A percentile compares a stretch with the other conserved stretches of the same genome.
Conservation (phyloP, 306 rosid species). For the Benincasa hispida region DNA sequence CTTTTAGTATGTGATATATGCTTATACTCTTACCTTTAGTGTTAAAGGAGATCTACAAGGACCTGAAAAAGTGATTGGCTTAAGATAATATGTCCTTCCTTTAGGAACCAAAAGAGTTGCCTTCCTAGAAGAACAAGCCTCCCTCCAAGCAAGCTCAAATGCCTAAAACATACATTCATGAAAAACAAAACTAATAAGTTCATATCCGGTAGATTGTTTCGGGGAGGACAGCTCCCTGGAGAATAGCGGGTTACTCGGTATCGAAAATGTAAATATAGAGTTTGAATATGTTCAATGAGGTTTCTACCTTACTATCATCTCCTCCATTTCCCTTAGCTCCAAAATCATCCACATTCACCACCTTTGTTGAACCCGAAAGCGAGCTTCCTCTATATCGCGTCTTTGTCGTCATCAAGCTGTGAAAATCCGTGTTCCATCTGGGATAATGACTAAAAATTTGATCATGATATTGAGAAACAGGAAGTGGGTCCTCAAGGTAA, state of each 20-base stretch:
- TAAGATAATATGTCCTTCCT: conserved; percentile 29
- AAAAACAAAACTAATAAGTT: background rate
- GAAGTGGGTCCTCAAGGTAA: background rate
- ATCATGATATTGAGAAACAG: background rate
- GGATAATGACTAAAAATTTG: background rate
- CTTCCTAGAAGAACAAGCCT: conserved; percentile 39
- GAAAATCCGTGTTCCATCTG: background rate
- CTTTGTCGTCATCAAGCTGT: background rate
- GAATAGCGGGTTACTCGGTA: background rate
- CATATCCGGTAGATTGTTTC: background rate
- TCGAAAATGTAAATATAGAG: background rate
- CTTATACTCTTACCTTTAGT: conserved; percentile 29
- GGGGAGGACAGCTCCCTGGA: background rate
- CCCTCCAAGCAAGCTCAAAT: conserved; percentile 50
- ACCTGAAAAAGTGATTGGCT: conserved; percentile 57
- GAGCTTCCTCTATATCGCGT: background rate
- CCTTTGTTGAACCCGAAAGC: background rate
- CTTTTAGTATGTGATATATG: too few species aligned
- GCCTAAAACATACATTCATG: conserved; percentile 25
- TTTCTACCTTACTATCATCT: conserved; percentile 39
- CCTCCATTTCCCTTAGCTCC: conserved; percentile 46
- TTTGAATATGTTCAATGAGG: background rate
- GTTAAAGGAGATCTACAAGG: conserved; percentile 43
- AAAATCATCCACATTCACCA: conserved; percentile 36
- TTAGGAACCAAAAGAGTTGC: conserved; percentile 38